Base-by-base conservation (phyloP, 2,329 filamentous ascomycete species). In the Fusarium bulbicola region DNA sequence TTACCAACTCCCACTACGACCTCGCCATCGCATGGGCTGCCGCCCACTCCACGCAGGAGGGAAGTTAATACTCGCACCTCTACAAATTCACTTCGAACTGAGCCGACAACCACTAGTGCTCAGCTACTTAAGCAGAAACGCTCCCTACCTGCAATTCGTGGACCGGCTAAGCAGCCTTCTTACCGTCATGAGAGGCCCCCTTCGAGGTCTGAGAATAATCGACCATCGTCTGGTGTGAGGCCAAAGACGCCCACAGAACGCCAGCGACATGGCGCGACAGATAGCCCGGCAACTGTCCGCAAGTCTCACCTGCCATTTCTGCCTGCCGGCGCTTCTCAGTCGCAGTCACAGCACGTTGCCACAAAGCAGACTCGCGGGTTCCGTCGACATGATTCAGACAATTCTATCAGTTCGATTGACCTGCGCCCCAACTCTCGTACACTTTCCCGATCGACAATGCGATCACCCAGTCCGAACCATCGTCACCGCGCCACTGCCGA, bases 381-480 rank as follows among this genome's bases (percentile, higher is more conserved):
- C 79, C 90, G 94, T 50, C 93, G 95, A 49, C 91, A 94, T 77
- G 94, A 97, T 77, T 97, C 94, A 14, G 94, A 97, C 59, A 89
- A 90, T 68, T 87, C 86, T 30, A 84, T 87, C 58, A 89, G 90
- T 68, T 87, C 86, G 32, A 84, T 87, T 34, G 90, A 92, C 40
- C 80, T 87, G 49, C 86, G 90, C 34, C 88, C 90, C 8, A 81
- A 82, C 40, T 92, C 90, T 15, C 85, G 90, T 28, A 81, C 88
- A 3, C 81, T 90, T 39, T 91, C 90, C 42, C 86, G 90, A 73
- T 86, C 87, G 37, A 86, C 85, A 11, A 85, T 89, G 79, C 86
- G 90, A 50, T 90, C 89, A 47, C 90, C 89, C 49, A 92, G 89
- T 76, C 90, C 90, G 21, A 74, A 64, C 53, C 85, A 85, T 76